phyloP scores from a whole-genome alignment of 225 moss, liverwort and hornwort genomes.

The Polytrichum commune region DNA sequence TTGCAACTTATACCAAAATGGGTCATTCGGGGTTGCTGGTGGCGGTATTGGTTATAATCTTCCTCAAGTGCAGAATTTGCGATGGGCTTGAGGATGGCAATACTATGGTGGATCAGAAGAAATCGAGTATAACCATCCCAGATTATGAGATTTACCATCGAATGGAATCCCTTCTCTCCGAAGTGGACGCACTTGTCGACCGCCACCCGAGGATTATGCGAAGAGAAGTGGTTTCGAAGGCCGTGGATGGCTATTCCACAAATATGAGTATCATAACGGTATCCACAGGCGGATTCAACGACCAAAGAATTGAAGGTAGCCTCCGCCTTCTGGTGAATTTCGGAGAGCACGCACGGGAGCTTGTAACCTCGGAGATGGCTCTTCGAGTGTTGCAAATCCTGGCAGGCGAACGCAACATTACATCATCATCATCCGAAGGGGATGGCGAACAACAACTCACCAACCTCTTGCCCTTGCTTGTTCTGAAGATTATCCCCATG shows the following conservation, averaged over 20 bases:
- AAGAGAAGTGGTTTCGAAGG: conserved; percentile 55
- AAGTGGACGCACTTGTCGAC: conserved; percentile 34
- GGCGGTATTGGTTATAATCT: background rate
- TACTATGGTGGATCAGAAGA: conserved; percentile 14
- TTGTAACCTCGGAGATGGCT: conserved; percentile 85
- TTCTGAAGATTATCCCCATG: conserved; percentile 87
- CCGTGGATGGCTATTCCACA: conserved; percentile 56
- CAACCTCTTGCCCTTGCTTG: conserved; percentile 52
- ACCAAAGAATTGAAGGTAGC: conserved; percentile 28
- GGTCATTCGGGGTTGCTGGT: conserved; percentile 11
- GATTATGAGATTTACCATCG: conserved; percentile 44
- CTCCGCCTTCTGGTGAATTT: conserved; percentile 78
- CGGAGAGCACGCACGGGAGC: conserved; percentile 80
- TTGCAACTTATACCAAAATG: no score
- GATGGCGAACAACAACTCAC: conserved; percentile 23
- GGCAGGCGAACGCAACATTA: conserved; percentile 58
- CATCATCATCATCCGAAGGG: conserved; percentile 6
- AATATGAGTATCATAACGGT: conserved; percentile 81
- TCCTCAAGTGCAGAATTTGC: background rate
- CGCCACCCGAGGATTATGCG: conserved; percentile 46
- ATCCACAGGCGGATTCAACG: conserved; percentile 52
- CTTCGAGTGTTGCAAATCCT: conserved; percentile 61
- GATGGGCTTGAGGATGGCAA: conserved; percentile 24
- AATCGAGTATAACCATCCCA: conserved; percentile 32
- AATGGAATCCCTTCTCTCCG: conserved; percentile 25